Percentiles rank a stretch among this genome's conserved stretches.
phyloP scores from a whole-genome alignment of 2,329 filamentous ascomycete genomes.

The Corniculantispora saksenae region DNA sequence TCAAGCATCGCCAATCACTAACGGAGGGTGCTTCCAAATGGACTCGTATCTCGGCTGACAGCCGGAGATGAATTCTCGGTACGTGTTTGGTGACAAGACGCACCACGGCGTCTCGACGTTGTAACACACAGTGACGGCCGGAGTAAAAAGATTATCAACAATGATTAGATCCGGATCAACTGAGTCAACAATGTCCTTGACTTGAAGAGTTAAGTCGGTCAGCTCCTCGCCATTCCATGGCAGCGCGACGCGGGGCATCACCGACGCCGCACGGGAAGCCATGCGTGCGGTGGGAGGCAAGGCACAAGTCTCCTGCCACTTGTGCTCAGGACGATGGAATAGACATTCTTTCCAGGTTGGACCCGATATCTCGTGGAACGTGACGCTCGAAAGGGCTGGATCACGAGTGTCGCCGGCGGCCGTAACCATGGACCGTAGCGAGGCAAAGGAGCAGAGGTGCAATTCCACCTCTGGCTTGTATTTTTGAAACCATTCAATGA shows the following conservation, averaged over 20 bases:
- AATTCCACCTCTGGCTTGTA: conserved; percentile 17
- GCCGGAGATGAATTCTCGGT: conserved; percentile 18
- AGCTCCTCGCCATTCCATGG: conserved; percentile 18
- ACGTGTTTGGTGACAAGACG: conserved; percentile 20
- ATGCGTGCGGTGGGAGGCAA: conserved; percentile 11
- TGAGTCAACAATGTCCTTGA: not conserved
- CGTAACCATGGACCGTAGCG: not conserved
- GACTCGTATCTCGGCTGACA: conserved; percentile 8
- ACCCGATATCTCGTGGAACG: conserved; percentile 18
- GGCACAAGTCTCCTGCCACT: not conserved
- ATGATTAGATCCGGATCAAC: conserved; percentile 17
- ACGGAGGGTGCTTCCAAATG: conserved; percentile 19
- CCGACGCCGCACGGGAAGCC: not conserved
- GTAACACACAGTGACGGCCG: conserved; percentile 17
- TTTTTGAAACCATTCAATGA: conserved; percentile 22
- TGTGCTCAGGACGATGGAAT: conserved; percentile 11
- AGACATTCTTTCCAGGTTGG: conserved; percentile 10
- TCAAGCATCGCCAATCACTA: not conserved
- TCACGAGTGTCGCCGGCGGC: not conserved
- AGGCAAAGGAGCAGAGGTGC: conserved; percentile 21
- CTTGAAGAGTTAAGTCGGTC: conserved; percentile 8
- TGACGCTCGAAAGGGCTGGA: not conserved
- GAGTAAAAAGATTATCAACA: conserved; percentile 20
- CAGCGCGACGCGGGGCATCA: conserved; percentile 12
- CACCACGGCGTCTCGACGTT: conserved; percentile 13